A percentile compares a stretch with the other conserved stretches of the same genome.
Conservation (phyloP, 768 basidiomycete genomes). For the Roridomyces roridus region DNA sequence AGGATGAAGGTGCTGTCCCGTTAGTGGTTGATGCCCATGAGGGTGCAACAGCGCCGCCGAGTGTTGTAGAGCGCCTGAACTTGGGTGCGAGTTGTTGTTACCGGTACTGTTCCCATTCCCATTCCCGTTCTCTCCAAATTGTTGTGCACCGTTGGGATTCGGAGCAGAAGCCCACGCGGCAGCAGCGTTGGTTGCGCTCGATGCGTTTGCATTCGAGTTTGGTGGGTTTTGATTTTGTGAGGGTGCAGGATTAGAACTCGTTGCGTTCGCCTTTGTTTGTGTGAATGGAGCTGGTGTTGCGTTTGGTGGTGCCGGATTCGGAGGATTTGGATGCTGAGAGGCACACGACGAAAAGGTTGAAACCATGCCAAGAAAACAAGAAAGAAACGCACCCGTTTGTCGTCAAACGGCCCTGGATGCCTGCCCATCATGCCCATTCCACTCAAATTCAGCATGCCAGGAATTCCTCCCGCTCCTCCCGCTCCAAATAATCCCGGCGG, state of each 20-base stretch:
- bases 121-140: constrained; percentile 35
- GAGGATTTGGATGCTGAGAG: constrained; percentile 26
- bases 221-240: constrained; percentile 42
- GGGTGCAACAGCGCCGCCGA: constrained; percentile 36
- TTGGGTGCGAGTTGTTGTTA: constrained; percentile 37
- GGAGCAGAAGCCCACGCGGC: constrained; percentile 18
- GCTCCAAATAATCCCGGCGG: constrained; percentile 85
- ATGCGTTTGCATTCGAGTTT: constrained; percentile 51
- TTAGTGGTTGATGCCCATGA: constrained; percentile 4
- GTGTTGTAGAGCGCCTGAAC: constrained; percentile 32
- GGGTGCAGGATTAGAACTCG: constrained; percentile 29
- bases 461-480: constrained; percentile 56
- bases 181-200: constrained; percentile 42
- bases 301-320: constrained; percentile 44
- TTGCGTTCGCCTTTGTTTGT: constrained; percentile 34
- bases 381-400: constrained; percentile 60
- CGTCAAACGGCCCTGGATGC: constrained; percentile 65
- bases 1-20: constrained; percentile 40
- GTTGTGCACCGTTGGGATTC: constrained; percentile 18
- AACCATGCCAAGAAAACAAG: background rate
- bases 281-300: constrained; percentile 36
- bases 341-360: background rate
- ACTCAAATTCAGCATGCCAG: constrained; percentile 70
- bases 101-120: constrained; percentile 41
- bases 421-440: constrained; percentile 58